Conservation (phyloP, 192 early-diverging fungal species). For the Mortierella antarctica region DNA sequence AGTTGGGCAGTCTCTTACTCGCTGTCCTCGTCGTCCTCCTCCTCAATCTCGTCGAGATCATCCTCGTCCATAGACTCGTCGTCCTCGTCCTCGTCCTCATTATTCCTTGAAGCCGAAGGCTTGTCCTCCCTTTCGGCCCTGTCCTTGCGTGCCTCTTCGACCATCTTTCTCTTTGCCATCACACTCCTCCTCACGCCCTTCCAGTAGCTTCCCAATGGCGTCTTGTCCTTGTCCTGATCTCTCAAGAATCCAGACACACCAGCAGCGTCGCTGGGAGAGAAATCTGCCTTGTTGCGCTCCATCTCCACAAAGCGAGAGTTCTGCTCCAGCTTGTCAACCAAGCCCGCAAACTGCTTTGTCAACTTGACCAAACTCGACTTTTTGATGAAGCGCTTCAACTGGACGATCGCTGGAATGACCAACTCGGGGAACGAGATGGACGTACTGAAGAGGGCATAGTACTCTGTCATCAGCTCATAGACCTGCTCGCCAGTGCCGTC, state of each 20-base stretch:
- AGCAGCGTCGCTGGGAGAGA: constrained; percentile 64
- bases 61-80: constrained; percentile 52
- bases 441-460: constrained; percentile 75
- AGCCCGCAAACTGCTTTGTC: constrained; percentile 83
- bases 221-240: constrained; percentile 51
- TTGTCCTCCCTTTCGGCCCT: constrained; percentile 21
- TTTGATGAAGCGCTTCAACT: constrained; percentile 89
- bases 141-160: constrained; percentile 49
- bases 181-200: constrained; percentile 49
- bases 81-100: constrained; percentile 31
- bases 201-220: constrained; percentile 42
- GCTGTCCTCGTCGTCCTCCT: constrained; percentile 35
- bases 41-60: constrained; percentile 41
- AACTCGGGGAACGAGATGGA: constrained; percentile 97
- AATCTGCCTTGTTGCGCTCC: constrained; percentile 74
- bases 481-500: constrained; percentile 87
- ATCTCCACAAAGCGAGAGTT: constrained; percentile 80
- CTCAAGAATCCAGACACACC: constrained; percentile 45
- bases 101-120: constrained; percentile 30
- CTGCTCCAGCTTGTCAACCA: constrained; percentile 90
- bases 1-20: constrained; percentile 12
- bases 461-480: constrained; percentile 77
- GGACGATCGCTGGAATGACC: constrained; percentile 85
- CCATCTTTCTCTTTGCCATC: constrained; percentile 49
- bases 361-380: constrained; percentile 78